Evolutionary conservation across 83 land plant genomes (phyloP), one percentile per base, ranked within the genome.

Genomic region (Picea mariana): DNA sequence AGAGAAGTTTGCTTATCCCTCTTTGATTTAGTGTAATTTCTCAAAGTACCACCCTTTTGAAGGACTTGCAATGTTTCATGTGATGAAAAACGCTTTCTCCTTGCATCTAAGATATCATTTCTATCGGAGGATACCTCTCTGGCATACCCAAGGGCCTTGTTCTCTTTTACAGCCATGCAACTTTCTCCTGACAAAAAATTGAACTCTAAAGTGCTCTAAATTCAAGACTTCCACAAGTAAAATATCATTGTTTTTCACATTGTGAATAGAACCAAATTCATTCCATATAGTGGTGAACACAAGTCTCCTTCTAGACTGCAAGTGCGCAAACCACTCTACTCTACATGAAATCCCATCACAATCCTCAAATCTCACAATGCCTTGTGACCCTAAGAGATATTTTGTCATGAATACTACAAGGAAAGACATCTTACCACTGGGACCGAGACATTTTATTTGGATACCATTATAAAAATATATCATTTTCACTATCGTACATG

Each of bases 301-400:
- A 79, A 83, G 82, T 72, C 85, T 83, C 23, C 85, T 60, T 42
- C 85, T 82, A 79, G 81, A 83, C 21, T 83, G 85, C 63, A 66
- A 40, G 27, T 67, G 79, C 21, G 85, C 85, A 59, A 24, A 65
- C 85, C 85, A 83, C 26, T 79, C 75, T 34, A 83, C 64, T 11
- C n/a, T 68, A 81, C 85, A 83, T 3, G 16, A 16, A 59, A 67
- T 6, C 42, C 85, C 77, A 67, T 79, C 60, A 20, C 71, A 31
- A 40, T 79, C 85, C 61, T 83, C 81, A 63, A 83, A 59, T 65
- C 67, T 75, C 55, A 83, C 81, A 15, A 27, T 60, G 9, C 85
- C 85, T 68, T 83, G 38, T 67, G 85, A 67, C 9, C 85, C 85
- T 42, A 44, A 40, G 67, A 83, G 63, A 67, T 79, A 83, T 52